These are phyloP conservation scores for Fraxinus paxiana DNA, from an alignment of 305 asterid species.

Conservation along the genomic window DNA sequence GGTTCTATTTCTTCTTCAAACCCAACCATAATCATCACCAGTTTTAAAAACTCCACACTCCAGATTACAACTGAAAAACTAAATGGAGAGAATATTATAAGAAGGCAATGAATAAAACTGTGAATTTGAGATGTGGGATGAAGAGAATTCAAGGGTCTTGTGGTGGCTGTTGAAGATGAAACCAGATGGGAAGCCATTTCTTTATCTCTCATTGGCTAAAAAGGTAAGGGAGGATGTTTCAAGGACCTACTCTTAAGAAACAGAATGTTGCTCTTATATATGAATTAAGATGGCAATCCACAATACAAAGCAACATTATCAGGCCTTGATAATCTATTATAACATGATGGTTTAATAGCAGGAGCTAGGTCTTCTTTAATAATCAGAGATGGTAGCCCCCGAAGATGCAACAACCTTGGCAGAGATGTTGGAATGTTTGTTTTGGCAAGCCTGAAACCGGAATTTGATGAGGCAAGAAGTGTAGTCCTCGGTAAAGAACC, in stretches of 20 bases:
- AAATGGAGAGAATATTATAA: neutral
- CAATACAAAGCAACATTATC: neutral
- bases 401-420: neutral
- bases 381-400: neutral
- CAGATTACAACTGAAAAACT: neutral
- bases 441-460: neutral
- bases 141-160: neutral
- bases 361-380: neutral
- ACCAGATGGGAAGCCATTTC: neutral
- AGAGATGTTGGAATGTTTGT: neutral
- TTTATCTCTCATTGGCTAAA: neutral
- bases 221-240: neutral
- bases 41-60: neutral
- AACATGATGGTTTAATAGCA: neutral
- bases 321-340: neutral
- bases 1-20: neutral
- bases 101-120: neutral
- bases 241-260: neutral
- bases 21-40: neutral
- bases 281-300: conserved; percentile 1
- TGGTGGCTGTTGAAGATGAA: neutral
- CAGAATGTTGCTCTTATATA: neutral
- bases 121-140: neutral
- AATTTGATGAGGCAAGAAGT: neutral
- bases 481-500: neutral